Evolutionary conservation across 2,329 filamentous ascomycete genomes (phyloP), one percentile per base, ranked within the genome.

Genomic region (Phyllosticta paracitricarpa): DNA sequence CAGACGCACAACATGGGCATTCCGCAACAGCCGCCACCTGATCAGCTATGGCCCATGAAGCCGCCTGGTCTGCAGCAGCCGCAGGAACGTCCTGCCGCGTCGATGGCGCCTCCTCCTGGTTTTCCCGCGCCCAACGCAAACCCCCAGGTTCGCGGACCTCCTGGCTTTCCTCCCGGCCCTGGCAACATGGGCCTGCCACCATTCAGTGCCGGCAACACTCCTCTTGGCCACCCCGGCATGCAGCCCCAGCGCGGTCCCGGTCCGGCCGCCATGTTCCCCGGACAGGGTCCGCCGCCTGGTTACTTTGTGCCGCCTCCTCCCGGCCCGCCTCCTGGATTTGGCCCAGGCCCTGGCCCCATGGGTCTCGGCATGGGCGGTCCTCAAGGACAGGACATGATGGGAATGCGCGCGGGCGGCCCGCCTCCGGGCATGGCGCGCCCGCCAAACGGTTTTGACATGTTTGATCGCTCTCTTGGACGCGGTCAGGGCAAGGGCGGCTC

Each of bases 1-100:
- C 72, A 72, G 57, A 66, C 73, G 65, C 72, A 70, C 26, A 75
- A 75, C 61, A 75, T 75, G 73, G 73, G 73, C 25, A 75, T 75
- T 26, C 73, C 73, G n/a, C 74, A 73, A 24, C 72, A 75, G 59
- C 69, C 72, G 6, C 62, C 70, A 10, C 71, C 70, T 14, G 72
- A 75, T 7, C 69, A 56, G 52, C 53, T 57, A 51, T 63, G 58
- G 58, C 25, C n/a, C 25, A 61, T 54, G 61, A 61, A 58, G 60
- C 60, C 60, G 26, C 56, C 61, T 12, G 57, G 53, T 52, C 51
- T 58, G 17, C 57, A 56, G 25, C 22, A 33, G 28, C 56, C 56
- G 10, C 61, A 59, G 24, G 56, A 62, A 24, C 60, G 56, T 58
- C 61, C 56, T 56, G 51, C 56, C 5, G 56, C 56, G n/a, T 51